Base-by-base conservation (phyloP, 2,329 filamentous ascomycete species). In the Phialophora expanda region DNA sequence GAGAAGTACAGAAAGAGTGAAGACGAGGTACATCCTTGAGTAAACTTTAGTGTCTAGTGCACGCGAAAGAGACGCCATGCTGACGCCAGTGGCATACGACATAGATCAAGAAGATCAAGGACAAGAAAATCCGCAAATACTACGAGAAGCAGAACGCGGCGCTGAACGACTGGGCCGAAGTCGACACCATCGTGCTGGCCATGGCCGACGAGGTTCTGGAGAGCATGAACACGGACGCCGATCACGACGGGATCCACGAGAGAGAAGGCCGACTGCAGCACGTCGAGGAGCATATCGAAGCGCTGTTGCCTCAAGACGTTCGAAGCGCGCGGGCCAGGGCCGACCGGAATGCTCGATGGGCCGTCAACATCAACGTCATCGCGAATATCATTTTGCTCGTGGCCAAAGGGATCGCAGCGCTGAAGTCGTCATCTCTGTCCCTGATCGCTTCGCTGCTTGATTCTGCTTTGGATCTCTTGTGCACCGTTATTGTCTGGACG, bases 381-480 rank as follows among this genome's bases (percentile, higher is more conserved):
- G 85, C 86, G 46, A 88, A 88, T 70, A 80, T 87, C 48, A 72
- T 86, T 55, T 79, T 88, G 1, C 78, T 88, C 2, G 76, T 79
- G 9, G 85, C 83, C 4, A 88, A 88, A 72, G 79, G 84, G 54
- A 76, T 82, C 14, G 85, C 85, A 14, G 84, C 84, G 20, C 76
- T 84, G 48, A 82, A 81, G 68, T 86, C 85, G 2, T 82, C 78
- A 56, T 89, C 86, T 0, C 79, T 89, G 6, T 88, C 86, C 1
- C 79, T 89, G 20, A 83, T 88, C 38, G 86, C 86, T 11, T 87
- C 85, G 22, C 79, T 87, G 9, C 84, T 87, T 14, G 86, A 89
- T 73, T 87, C 85, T 0, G 85, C 84, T 1, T 78, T 88, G 20
- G 86, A 88, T 67, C 77, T 88, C 20, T 80, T 88, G 2, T 87